Percentiles rank a stretch among this genome's conserved stretches.
Evolutionary conservation across 768 basidiomycete species (phyloP).

Genomic region (Favolaschia claudopus): DNA sequence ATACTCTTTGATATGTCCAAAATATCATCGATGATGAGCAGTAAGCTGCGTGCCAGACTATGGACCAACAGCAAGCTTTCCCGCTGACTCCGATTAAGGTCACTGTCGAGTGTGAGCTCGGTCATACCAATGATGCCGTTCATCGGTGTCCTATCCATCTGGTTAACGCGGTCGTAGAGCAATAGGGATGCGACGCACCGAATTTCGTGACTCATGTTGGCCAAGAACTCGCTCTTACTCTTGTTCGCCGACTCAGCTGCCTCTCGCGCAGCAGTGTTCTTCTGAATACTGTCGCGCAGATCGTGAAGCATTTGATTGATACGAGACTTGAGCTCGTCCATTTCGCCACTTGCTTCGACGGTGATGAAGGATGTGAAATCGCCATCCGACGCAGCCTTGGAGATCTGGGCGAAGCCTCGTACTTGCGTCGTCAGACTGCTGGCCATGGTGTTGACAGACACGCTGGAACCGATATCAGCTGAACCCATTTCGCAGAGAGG

Average conservation of each 20-base stretch:
- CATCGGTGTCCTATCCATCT: conserved; percentile 86
- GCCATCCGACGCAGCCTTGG: conserved; percentile 97
- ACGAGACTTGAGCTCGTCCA: conserved; percentile 99
- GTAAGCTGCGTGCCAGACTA: conserved; percentile 88
- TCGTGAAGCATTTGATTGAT: conserved; percentile 99
- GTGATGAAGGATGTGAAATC: conserved; percentile 99
- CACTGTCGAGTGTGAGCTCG: conserved; percentile 94
- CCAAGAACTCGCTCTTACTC: conserved; percentile 97
- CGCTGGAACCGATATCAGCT: conserved; percentile 49
- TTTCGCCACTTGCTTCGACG: conserved; percentile 97
- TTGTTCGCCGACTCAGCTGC: conserved; percentile 98
- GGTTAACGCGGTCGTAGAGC: neutral
- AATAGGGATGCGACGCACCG: conserved; percentile 61
- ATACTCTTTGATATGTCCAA: conserved; percentile 99
- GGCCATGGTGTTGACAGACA: conserved; percentile 98
- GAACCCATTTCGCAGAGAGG: neutral
- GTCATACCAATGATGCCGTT: conserved; percentile 99
- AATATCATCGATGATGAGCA: conserved; percentile 98
- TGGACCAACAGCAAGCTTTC: conserved; percentile 97
- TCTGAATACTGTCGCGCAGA: conserved; percentile 94
- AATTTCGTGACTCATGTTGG: conserved; percentile 98
- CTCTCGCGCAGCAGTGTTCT: conserved; percentile 97
- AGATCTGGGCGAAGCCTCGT: conserved; percentile 98
- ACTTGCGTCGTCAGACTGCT: conserved; percentile 97
- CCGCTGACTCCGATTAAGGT: conserved; percentile 91